Evolutionary conservation across 2,329 filamentous ascomycete species (phyloP).

Genomic region (Exophiala mesophila): DNA sequence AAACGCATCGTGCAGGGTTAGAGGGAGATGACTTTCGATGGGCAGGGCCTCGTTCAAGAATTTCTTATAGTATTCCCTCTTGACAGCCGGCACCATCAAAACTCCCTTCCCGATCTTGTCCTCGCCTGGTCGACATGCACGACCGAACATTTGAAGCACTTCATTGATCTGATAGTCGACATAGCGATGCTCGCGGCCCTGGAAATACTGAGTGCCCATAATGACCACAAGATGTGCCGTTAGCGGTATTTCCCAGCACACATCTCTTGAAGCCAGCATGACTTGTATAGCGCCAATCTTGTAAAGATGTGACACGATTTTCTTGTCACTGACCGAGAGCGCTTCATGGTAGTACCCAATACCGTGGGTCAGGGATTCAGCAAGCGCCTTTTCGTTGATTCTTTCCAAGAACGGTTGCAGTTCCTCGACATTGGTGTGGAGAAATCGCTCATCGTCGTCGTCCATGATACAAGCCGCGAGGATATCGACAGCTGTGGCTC

Average conservation of each 20-base stretch:
- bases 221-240: slow-evolving; percentile 87
- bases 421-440: slow-evolving; percentile 78
- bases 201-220: slow-evolving; percentile 97
- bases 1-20: slow-evolving; percentile 90
- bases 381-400: slow-evolving; percentile 79
- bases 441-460: slow-evolving; percentile 88
- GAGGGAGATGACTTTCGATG: slow-evolving; percentile 88
- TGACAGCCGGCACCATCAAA: slow-evolving; percentile 92
- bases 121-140: slow-evolving; percentile 71
- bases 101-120: slow-evolving; percentile 83
- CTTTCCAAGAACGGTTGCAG: slow-evolving; percentile 75
- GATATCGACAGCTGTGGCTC: slow-evolving; percentile 79
- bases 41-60: slow-evolving; percentile 94
- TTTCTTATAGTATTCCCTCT: slow-evolving; percentile 98
- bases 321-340: slow-evolving; percentile 79
- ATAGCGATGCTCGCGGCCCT: slow-evolving; percentile 93
- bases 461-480: slow-evolving; percentile 82
- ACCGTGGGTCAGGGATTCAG: slow-evolving; percentile 85
- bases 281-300: slow-evolving; percentile 85
- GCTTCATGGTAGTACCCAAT: slow-evolving; percentile 98
- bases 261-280: slow-evolving; percentile 74
- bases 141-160: slow-evolving; percentile 96
- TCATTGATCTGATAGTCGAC: slow-evolving; percentile 94
- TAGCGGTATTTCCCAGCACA: slow-evolving; percentile 90
- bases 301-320: slow-evolving; percentile 89